Evolutionary conservation across 2,329 filamentous ascomycete genomes (phyloP), one percentile per base, ranked within the genome.

Genomic region (Botrytis squamosa): DNA sequence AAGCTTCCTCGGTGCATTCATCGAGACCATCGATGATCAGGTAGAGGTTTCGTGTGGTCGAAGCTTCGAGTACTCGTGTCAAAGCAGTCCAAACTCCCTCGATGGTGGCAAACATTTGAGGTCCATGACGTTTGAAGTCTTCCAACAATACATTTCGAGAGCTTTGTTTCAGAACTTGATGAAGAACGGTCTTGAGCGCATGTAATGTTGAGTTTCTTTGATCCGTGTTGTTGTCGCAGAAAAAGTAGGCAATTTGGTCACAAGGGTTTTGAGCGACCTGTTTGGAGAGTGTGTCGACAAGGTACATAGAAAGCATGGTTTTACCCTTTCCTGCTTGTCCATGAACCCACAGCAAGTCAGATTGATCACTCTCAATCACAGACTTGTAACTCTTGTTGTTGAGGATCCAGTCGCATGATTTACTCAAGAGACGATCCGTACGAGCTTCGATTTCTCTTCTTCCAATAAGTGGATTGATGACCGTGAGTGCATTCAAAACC

Each of bases 11-110:
- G 3, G 71, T 73, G 14, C 71, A 73, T 22, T 73, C 71, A 70
- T 73, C 71, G 20, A 73, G 67, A 55, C 71, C 71, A 70, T 73
- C 71, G n/a, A 73, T 70, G 66, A 73, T 70, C 20, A 73, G 36
- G 20, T 73, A 73, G 33, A 73, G 65, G 46, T 70, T 73, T 57
- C 71, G 59, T 70, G 71, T 57, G 9, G 57, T 63, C 5, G 71
- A 73, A 25, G 66, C 59, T 52, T 73, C 66, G 12, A 73, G 66
- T 1, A 70, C 71, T 38, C 55, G 71, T 33, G 57, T 70, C n/a
- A 73, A 55, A 44, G 71, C 65, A 20, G 42, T 46, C 71, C 66
- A 73, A 40, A 73, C 71, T 25, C 55, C 71, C 38, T 73, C 71
- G 18, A 73, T 73, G 8, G 66, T 70, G 16, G 71, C 44, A 14